These are phyloP conservation scores for Mycena albidolilacea DNA, from an alignment of 768 basidiomycete genomes.

Conservation along the genomic window DNA sequence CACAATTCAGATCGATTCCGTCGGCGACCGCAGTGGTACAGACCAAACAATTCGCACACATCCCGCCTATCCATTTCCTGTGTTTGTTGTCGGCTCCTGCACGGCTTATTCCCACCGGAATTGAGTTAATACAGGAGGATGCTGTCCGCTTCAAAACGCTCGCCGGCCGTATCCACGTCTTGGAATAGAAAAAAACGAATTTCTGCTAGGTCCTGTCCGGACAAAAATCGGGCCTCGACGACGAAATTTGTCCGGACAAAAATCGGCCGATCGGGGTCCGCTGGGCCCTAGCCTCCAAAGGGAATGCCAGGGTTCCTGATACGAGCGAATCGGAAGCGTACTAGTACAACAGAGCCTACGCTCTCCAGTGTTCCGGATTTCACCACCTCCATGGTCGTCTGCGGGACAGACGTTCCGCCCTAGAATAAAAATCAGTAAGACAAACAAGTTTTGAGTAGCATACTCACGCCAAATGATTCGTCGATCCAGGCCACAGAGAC, in stretches of 20 bases:
- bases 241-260: too few species aligned
- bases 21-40: conserved; percentile 32
- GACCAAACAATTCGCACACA: conserved; percentile 37
- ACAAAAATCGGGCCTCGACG: too few species aligned
- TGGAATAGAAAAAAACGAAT: too few species aligned
- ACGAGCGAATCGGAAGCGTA: neutral
- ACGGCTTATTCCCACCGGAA: neutral
- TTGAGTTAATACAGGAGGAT: too few species aligned
- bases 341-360: conserved; percentile 2
- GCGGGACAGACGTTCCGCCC: neutral
- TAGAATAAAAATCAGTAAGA: neutral
- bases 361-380: neutral
- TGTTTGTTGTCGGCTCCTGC: conserved; percentile 19
- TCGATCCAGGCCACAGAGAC: conserved; percentile 1
- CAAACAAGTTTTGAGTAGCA: neutral
- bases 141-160: too few species aligned
- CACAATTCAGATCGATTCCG: conserved; percentile 31
- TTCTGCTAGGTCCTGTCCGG: too few species aligned
- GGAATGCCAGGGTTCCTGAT: too few species aligned
- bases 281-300: too few species aligned
- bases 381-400: conserved; percentile 25
- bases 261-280: too few species aligned
- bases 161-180: too few species aligned
- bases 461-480: neutral
- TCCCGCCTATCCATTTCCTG: conserved; percentile 36